Evolutionary conservation across 1,139 yeast genomes (phyloP).

Genomic region (Kodamaea sp.): DNA sequence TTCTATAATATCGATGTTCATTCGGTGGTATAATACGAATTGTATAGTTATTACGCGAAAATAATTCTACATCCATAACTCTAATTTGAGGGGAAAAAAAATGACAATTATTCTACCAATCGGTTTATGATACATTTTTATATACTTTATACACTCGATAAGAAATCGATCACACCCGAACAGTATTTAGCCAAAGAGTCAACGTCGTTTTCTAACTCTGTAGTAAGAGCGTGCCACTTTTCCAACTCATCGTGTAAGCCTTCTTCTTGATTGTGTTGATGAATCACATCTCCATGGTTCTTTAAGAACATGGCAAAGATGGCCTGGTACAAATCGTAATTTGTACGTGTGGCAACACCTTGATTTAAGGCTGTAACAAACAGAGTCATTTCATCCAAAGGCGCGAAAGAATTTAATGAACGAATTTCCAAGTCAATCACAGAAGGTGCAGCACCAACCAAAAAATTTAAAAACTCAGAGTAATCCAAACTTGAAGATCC

Average conservation of each 20-base stretch:
- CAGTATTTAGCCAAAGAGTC: slow-evolving; percentile 78
- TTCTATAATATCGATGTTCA: slow-evolving; percentile 34
- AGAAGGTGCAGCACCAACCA: slow-evolving; percentile 72
- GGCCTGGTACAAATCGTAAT: slow-evolving; percentile 75
- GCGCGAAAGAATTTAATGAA: slow-evolving; percentile 64
- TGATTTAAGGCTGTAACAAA: slow-evolving; percentile 63
- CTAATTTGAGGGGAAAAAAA: slow-evolving; percentile 8
- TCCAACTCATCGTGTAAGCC: slow-evolving; percentile 43
- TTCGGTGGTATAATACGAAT: slow-evolving; percentile 5
- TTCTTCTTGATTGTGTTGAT: slow-evolving; percentile 38
- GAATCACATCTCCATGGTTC: slow-evolving; percentile 80
- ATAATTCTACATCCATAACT: no score
- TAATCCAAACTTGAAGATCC: slow-evolving; percentile 42
- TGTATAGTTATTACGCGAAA: no score
- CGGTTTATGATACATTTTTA: not conserved
- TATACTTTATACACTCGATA: slow-evolving; percentile 8
- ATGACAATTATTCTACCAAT: not conserved
- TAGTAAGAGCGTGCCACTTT: slow-evolving; percentile 48
- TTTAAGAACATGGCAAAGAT: slow-evolving; percentile 71
- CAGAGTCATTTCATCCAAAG: slow-evolving; percentile 57
- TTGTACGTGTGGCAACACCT: slow-evolving; percentile 54
- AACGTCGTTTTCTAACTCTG: slow-evolving; percentile 43
- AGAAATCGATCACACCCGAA: slow-evolving; percentile 63
- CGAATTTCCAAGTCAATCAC: slow-evolving; percentile 82
- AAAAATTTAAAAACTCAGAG: slow-evolving; percentile 47